Evolutionary conservation across 164 flowering plant genomes (phyloP).

Genomic region (Saururus chinensis): DNA sequence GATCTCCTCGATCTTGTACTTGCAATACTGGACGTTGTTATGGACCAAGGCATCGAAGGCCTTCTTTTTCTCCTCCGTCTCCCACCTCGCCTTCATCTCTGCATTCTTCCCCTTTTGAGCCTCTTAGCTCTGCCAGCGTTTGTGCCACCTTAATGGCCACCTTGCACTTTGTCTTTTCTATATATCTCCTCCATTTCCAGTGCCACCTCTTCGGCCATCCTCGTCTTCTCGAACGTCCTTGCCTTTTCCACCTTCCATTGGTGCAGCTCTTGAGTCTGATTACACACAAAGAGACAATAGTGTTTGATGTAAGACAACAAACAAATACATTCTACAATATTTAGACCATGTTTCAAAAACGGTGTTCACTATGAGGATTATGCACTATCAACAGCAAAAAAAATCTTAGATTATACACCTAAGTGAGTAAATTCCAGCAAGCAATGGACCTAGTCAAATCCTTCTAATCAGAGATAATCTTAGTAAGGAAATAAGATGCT

Average conservation of each 20-base stretch:
- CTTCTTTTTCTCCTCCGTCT: slow-evolving; percentile 40
- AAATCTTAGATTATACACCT: background rate
- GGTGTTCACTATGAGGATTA: too few relatives aligned
- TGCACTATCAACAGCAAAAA: background rate
- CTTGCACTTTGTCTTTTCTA: slow-evolving; percentile 54
- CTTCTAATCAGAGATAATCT: too few relatives aligned
- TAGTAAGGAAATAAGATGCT: too few relatives aligned
- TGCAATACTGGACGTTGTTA: slow-evolving; percentile 39
- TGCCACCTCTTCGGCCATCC: slow-evolving; percentile 45
- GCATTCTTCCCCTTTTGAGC: slow-evolving; percentile 40
- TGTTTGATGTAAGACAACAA: too few relatives aligned
- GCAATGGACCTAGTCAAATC: background rate
- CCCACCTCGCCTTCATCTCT: slow-evolving; percentile 42
- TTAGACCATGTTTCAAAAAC: background rate
- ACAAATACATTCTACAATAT: background rate
- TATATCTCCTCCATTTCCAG: slow-evolving; percentile 39
- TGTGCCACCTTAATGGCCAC: slow-evolving; percentile 58
- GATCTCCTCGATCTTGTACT: slow-evolving; percentile 52
- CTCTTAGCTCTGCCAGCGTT: slow-evolving; percentile 53
- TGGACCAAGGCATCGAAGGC: slow-evolving; percentile 28
- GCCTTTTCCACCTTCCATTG: slow-evolving; percentile 49
- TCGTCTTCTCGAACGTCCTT: slow-evolving; percentile 41
- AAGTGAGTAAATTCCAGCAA: background rate
- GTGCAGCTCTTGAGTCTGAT: slow-evolving; percentile 44
- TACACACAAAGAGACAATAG: background rate